phyloP scores from a whole-genome alignment of 176 grass and related monocot genomes.

The maize (Zea mays) region DNA sequence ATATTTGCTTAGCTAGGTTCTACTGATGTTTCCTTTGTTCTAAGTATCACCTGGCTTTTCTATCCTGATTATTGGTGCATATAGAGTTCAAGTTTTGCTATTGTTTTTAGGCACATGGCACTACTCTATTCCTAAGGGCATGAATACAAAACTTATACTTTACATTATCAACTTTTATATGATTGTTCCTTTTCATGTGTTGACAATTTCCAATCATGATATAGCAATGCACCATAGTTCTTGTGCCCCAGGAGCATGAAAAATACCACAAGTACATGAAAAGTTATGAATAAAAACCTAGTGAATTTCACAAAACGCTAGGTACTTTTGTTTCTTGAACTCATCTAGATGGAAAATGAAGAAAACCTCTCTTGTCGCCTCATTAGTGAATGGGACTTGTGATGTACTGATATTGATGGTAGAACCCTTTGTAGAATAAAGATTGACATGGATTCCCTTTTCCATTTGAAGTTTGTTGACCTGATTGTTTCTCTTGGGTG shows the following conservation, averaged over 20 bases:
- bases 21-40: conserved; percentile 3
- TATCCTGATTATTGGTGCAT: conserved; percentile 2
- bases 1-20: conserved; percentile 18
- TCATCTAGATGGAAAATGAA: background rate
- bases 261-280: conserved; percentile 3
- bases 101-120: background rate
- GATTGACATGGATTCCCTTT: background rate
- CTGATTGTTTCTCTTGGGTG: background rate
- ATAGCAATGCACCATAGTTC: background rate
- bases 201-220: background rate
- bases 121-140: conserved; percentile 7
- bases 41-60: background rate
- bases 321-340: background rate
- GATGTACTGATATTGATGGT: background rate
- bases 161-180: background rate
- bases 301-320: background rate
- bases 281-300: background rate
- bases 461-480: conserved; percentile 7
- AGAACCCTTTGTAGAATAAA: background rate
- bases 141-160: background rate
- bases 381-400: background rate
- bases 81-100: background rate
- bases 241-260: background rate
- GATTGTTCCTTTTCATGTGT: conserved; percentile 9
- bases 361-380: background rate